Conservation (phyloP, 2,329 filamentous ascomycete species). For the Beauveria medogensis region DNA sequence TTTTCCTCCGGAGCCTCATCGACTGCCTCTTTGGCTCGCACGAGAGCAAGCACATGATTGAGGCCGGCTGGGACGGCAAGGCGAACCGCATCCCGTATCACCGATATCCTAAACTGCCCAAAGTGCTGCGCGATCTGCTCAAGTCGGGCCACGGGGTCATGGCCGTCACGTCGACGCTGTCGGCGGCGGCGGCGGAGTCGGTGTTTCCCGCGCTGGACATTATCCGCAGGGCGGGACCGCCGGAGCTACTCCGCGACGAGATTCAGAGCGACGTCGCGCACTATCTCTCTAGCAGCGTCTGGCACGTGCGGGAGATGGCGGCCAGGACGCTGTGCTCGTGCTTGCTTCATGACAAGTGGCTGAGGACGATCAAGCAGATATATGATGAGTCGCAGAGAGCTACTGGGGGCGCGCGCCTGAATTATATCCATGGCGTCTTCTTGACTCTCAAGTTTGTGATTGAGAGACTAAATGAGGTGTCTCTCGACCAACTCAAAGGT, state of each 20-base stretch:
- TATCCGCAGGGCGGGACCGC: conserved; percentile 62
- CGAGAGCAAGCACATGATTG: conserved; percentile 57
- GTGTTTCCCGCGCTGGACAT: conserved; percentile 82
- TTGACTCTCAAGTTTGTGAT: conserved; percentile 49
- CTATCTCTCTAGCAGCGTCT: conserved; percentile 61
- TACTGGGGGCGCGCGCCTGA: conserved; percentile 28
- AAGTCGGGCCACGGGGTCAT: conserved; percentile 40
- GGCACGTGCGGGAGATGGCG: conserved; percentile 77
- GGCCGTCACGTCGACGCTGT: conserved; percentile 24
- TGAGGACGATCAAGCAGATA: conserved; percentile 30
- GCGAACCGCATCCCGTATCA: conserved; percentile 61
- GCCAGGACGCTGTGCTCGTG: conserved; percentile 64
- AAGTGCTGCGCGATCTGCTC: conserved; percentile 56
- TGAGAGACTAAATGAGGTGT: conserved; percentile 42
- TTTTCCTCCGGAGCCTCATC: conserved; percentile 80
- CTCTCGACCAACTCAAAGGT: conserved; percentile 35
- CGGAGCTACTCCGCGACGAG: conserved; percentile 43
- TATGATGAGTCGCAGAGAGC: conserved; percentile 22
- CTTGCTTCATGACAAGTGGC: conserved; percentile 44
- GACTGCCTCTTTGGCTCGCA: conserved; percentile 70
- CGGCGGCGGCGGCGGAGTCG: conserved; percentile 49
- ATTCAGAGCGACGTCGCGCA: conserved; percentile 51
- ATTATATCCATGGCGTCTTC: conserved; percentile 51
- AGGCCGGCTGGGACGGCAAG: conserved; percentile 55
- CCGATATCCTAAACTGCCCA: conserved; percentile 57